Evolutionary conservation across 352 stramenopile genomes (phyloP), one percentile per base, ranked within the genome.

Genomic region (Albugo laibachii): DNA sequence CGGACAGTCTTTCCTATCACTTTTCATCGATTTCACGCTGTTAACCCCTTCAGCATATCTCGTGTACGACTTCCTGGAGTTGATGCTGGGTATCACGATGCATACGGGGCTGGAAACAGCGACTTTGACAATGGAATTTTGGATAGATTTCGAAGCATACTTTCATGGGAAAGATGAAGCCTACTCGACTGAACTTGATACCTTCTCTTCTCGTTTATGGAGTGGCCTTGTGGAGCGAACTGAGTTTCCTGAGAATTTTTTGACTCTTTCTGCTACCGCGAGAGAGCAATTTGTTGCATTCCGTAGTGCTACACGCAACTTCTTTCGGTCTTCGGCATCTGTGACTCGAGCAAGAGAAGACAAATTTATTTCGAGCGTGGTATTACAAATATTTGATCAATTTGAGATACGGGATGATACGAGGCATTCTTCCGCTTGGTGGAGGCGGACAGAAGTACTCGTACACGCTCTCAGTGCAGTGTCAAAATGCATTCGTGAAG

Each of bases 91-190:
- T 37, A 83, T 85, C 50, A 87, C 75, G 12, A 61, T 66, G 8
- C 34, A 80, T 20, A 65, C 69, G 42, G 63, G 83, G 47, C 53
- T 87, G 21, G 53, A 77, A 8, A 64, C 75, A 14, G 83, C 75
- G 5, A 83, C 83, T 41, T 70, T 77, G 50, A 87, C 69, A 15
- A 87, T 83, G 70, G 64, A 75, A 11, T 87, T 87, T 24, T 87
- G 75, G 75, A 80, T 87, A 53, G 64, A 80, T 35, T 85, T 87
- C 34, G 64, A 73, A 20, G 42, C 53, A 10, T 87, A 87, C 47
- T 56, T 87, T 27, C 83, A 68, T 10, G 75, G 75, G 36, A 87
- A 87, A 49, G 56, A 87, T 48, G 72, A 87, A 36, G 41, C 64
- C n/a, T 69, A 69, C 18, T 81, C 83, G 56, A 46, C 55, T 34